Conservation (phyloP, 441 rosid genomes). For the Populus hybrid region DNA sequence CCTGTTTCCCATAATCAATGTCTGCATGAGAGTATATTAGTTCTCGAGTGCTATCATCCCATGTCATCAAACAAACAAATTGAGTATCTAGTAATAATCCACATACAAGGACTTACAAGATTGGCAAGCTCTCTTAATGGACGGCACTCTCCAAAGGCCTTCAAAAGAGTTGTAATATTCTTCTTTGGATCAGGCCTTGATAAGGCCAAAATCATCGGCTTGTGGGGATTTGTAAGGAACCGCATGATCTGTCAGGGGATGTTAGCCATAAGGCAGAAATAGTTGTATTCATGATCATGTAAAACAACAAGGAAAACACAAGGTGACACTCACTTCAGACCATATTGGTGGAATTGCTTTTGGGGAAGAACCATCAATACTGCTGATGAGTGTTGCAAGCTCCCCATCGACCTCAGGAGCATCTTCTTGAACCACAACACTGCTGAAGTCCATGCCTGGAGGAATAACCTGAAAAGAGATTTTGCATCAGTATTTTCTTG, state of each 20-base stretch:
- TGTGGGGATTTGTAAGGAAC: conserved; percentile 92
- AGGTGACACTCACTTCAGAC: conserved; percentile 66
- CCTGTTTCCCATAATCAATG: conserved; percentile 95
- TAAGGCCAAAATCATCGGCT: conserved; percentile 93
- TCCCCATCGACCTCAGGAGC: conserved; percentile 79
- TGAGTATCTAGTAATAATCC: neutral
- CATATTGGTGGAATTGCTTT: conserved; percentile 83
- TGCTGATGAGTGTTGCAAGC: conserved; percentile 48
- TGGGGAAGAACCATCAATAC: conserved; percentile 83
- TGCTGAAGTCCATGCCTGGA: conserved; percentile 99
- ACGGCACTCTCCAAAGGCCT: conserved; percentile 95
- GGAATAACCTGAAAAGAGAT: conserved; percentile 69
- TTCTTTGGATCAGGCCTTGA: conserved; percentile 98
- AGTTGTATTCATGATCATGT: neutral
- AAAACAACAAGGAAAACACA: neutral
- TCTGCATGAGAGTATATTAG: conserved; percentile 38
- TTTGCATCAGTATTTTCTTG: conserved; percentile 11
- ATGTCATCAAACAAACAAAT: conserved; percentile 1
- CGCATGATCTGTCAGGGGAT: conserved; percentile 65
- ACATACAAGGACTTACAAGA: conserved; percentile 48
- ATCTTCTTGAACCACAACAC: conserved; percentile 87
- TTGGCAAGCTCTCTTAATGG: conserved; percentile 92
- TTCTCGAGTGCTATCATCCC: neutral
- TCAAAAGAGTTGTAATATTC: conserved; percentile 86
- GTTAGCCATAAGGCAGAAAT: no score